Percentiles rank a stretch among this genome's conserved stretches.
These are phyloP conservation scores for Thielaviopsis populi DNA, from an alignment of 2,329 filamentous ascomycete species.

Conservation along the genomic window DNA sequence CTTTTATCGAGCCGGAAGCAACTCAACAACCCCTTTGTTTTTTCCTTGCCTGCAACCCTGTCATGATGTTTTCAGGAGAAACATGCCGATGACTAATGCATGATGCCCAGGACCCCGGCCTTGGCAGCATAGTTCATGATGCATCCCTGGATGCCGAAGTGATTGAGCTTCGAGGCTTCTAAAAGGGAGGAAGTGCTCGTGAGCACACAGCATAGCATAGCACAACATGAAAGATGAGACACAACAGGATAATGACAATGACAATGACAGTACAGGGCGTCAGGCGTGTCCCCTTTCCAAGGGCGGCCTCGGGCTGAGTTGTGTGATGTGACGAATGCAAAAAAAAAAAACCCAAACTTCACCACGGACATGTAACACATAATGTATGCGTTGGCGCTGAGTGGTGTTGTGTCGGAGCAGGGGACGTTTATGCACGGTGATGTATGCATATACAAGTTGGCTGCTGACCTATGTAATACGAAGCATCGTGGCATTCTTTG, in stretches of 20 bases:
- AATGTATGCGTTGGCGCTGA: conserved; percentile 7
- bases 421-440: conserved; percentile 9
- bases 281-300: too few species aligned
- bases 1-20: background rate
- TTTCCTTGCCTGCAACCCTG: background rate
- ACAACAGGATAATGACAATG: background rate
- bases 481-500: background rate
- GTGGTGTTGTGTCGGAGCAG: conserved; percentile 1
- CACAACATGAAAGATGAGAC: background rate
- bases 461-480: background rate
- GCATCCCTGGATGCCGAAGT: background rate
- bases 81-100: background rate
- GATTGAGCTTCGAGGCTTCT: background rate
- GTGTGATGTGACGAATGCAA: too few species aligned
- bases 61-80: background rate
- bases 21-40: background rate
- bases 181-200: background rate
- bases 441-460: background rate
- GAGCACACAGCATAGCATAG: too few species aligned
- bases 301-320: too few species aligned
- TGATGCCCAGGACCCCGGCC: too few species aligned
- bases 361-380: background rate
- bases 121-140: background rate
- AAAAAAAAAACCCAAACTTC: too few species aligned
- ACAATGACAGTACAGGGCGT: background rate